Evolutionary conservation across 768 basidiomycete species (phyloP), one percentile per base, ranked within the genome.

Genomic region (Tulasnella sp.): DNA sequence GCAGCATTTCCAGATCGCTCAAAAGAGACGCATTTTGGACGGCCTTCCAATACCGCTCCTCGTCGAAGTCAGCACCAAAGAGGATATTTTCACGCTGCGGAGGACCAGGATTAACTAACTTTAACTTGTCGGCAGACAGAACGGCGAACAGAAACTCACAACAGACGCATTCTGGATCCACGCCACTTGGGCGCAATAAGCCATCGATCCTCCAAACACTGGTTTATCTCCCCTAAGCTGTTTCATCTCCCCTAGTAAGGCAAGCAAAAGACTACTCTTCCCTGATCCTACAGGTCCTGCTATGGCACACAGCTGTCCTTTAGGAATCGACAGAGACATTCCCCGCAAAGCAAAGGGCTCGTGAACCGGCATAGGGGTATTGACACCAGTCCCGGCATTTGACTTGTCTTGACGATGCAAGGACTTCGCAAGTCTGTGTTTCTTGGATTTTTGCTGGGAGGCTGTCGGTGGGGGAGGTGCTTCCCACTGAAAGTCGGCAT

Each of bases 161-260:
- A 90, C 79, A 7, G 88, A 85, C 0, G 88, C 87, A 80, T 91
- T 91, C 81, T 91, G 90, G 69, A 93, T 92, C 91, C 91, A 93
- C 0, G 91, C 90, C 0, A 87, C 88, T 82, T 93, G 91, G 19
- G 91, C 86, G 80, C 90, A 91, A 80, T 92, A 93, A 6, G 87
- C 90, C 12, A 92, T 85, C 17, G 84, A 82, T 0, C 91, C 91
- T 9, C 91, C 89, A 78, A 92, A 89, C 0, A 84, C 82, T 45
- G 90, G 86, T 15, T 58, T 54, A 8, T 82, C 80, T 0, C 91
- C 91, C 11, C 82, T 81, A 1, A 85, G 78, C 76, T 84, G 85
- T n/a, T 86, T 84, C 91, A 92, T 92, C 82, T 92, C 91, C 8
- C 91, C 91, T 52, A 92, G 87, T 36, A 93, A 7, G 11, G 73